phyloP scores from a whole-genome alignment of 2,329 filamentous ascomycete genomes.

The Cordyceps militaris region DNA sequence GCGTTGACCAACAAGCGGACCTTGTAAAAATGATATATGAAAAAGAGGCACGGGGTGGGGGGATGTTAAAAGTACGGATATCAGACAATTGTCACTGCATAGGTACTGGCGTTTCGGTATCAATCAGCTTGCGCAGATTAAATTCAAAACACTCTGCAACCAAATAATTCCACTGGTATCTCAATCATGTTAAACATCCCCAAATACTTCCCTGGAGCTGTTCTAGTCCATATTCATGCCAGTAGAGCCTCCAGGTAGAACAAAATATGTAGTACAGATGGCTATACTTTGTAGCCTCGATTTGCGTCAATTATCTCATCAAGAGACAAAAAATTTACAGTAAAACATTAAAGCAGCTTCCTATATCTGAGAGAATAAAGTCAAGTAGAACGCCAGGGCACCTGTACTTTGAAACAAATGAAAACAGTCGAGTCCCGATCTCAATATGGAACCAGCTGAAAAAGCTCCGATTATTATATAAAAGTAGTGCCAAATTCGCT shows the following conservation, averaged over 20 bases:
- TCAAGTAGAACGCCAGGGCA: not conserved
- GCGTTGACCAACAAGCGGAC: not conserved
- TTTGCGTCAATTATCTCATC: not conserved
- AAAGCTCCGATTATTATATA: not conserved
- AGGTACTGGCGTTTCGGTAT: not conserved
- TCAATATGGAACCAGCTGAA: not conserved
- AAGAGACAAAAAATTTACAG: not conserved
- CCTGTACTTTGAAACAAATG: not conserved
- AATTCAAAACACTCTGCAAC: not conserved
- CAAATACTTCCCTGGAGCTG: not conserved
- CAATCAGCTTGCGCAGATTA: not conserved
- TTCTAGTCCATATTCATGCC: not conserved
- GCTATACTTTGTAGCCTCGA: not conserved
- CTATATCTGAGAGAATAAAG: not conserved
- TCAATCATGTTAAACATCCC: not conserved
- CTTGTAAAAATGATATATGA: not conserved
- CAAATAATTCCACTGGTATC: constrained; percentile 2
- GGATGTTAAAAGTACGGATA: not conserved
- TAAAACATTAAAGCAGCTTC: not conserved
- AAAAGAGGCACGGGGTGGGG: too few relatives aligned
- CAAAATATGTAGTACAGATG: not conserved
- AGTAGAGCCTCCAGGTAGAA: not conserved
- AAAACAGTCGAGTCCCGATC: not conserved
- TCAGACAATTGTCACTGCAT: not conserved
- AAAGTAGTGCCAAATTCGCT: not conserved